Conservation (phyloP, 129 eudicot species). For the Solidago caesia region DNA sequence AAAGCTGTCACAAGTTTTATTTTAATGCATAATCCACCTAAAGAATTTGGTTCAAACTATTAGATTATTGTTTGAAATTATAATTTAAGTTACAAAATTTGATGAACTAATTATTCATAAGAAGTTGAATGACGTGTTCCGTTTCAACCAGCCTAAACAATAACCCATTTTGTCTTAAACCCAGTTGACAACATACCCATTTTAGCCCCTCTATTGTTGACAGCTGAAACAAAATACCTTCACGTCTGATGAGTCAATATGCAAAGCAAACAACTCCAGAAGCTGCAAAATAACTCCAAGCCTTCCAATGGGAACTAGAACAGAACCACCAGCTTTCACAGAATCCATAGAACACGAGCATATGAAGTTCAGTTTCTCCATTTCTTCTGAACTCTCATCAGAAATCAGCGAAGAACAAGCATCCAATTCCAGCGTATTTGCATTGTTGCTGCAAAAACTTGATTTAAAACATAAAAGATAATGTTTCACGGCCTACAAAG, state of each 20-base stretch:
- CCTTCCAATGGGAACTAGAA: slow-evolving; percentile 73
- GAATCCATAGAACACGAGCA: slow-evolving; percentile 62
- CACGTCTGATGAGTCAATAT: slow-evolving; percentile 46
- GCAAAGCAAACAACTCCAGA: slow-evolving; percentile 59
- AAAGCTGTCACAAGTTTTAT: neutral
- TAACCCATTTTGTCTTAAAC: neutral
- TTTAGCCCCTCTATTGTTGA: neutral
- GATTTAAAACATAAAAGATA: slow-evolving; percentile 14
- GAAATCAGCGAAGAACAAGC: slow-evolving; percentile 30
- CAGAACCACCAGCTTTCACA: slow-evolving; percentile 77
- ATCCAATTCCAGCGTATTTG: slow-evolving; percentile 20
- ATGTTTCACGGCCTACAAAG: neutral
- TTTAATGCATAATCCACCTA: neutral
- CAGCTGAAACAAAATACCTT: slow-evolving; percentile 40
- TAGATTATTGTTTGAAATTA: neutral
- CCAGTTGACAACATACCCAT: neutral
- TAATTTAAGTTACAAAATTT: neutral
- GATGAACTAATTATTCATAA: neutral
- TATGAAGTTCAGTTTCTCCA: slow-evolving; percentile 66
- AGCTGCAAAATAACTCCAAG: slow-evolving; percentile 70
- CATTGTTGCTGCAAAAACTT: slow-evolving; percentile 38
- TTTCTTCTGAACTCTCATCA: slow-evolving; percentile 65
- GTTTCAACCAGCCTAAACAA: neutral
- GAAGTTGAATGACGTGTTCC: neutral
- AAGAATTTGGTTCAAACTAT: neutral